Evolutionary conservation across 371 early-diverging fungal species (phyloP).

Genomic region (Actinomortierella wolfii): DNA sequence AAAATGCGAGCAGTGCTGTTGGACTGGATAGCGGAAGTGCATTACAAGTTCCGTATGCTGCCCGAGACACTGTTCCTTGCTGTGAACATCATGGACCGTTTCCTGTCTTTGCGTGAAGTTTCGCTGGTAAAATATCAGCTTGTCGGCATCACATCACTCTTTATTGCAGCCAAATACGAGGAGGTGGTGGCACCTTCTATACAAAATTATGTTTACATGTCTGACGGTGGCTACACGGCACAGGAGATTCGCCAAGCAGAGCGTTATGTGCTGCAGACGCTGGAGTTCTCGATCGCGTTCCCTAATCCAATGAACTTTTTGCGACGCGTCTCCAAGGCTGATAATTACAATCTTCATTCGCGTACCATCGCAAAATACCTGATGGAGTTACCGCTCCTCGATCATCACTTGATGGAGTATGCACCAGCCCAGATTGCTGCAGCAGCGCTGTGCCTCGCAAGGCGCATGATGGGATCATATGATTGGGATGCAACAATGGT

Average conservation of each 20-base stretch:
- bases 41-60: constrained; percentile 87
- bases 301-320: constrained; percentile 92
- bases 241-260: constrained; percentile 90
- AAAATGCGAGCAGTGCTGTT: constrained; percentile 90
- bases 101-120: constrained; percentile 87
- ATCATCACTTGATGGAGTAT: constrained; percentile 78
- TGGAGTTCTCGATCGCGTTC: constrained; percentile 84
- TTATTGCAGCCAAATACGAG: constrained; percentile 98
- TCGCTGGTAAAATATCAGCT: constrained; percentile 92
- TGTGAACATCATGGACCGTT: constrained; percentile 97
- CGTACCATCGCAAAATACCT: constrained; percentile 96
- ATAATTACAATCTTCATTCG: constrained; percentile 84
- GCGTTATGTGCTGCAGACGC: constrained; percentile 81
- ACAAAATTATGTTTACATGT: constrained; percentile 79
- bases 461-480: constrained; percentile 81
- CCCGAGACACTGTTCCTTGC: constrained; percentile 96
- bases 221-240: constrained; percentile 76
- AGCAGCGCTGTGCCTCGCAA: constrained; percentile 86
- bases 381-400: constrained; percentile 92
- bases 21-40: constrained; percentile 92
- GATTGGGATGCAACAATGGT: constrained; percentile 78
- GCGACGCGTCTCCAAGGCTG: constrained; percentile 88
- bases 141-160: constrained; percentile 94
- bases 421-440: constrained; percentile 87
- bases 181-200: constrained; percentile 89